Evolutionary conservation across 2,329 filamentous ascomycete species (phyloP).

Genomic region (Pseudogymnoascus sp.): DNA sequence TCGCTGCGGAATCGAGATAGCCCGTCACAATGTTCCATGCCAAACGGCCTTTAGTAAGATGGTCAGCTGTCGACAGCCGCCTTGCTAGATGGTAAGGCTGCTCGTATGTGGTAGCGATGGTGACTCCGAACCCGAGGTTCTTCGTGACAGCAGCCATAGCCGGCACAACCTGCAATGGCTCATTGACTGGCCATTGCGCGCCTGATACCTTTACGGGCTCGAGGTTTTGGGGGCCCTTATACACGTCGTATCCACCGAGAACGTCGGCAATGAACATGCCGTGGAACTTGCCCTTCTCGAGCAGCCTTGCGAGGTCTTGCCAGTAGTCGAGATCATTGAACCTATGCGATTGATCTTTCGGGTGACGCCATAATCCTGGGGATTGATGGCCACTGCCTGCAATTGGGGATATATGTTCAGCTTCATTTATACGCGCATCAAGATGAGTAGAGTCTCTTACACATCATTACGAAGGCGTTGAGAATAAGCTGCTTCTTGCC

Average conservation of each 20-base stretch:
- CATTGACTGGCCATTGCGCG: constrained; percentile 64
- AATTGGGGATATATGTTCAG: constrained; percentile 24
- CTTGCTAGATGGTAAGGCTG: constrained; percentile 58
- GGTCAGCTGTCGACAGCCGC: constrained; percentile 55
- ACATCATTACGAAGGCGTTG: constrained; percentile 43
- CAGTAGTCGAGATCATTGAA: constrained; percentile 55
- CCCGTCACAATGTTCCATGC: constrained; percentile 51
- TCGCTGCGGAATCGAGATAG: constrained; percentile 57
- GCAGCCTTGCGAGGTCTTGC: constrained; percentile 49
- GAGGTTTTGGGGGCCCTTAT: constrained; percentile 51
- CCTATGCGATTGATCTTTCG: constrained; percentile 50
- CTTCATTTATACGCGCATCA: background rate
- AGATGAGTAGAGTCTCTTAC: constrained; percentile 22
- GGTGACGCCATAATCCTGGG: constrained; percentile 55
- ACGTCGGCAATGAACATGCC: constrained; percentile 62
- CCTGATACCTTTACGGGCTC: constrained; percentile 52
- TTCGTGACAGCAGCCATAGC: constrained; percentile 61
- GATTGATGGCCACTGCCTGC: constrained; percentile 42
- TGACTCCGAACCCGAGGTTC: constrained; percentile 61
- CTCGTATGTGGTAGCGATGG: constrained; percentile 59
- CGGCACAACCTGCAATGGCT: constrained; percentile 53
- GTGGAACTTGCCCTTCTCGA: constrained; percentile 55
- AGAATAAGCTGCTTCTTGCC: constrained; percentile 37
- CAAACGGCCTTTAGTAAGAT: constrained; percentile 52
- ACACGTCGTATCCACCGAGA: constrained; percentile 61